phyloP scores from a whole-genome alignment of 768 basidiomycete species.

The Rhodotorula taiwanensis region DNA sequence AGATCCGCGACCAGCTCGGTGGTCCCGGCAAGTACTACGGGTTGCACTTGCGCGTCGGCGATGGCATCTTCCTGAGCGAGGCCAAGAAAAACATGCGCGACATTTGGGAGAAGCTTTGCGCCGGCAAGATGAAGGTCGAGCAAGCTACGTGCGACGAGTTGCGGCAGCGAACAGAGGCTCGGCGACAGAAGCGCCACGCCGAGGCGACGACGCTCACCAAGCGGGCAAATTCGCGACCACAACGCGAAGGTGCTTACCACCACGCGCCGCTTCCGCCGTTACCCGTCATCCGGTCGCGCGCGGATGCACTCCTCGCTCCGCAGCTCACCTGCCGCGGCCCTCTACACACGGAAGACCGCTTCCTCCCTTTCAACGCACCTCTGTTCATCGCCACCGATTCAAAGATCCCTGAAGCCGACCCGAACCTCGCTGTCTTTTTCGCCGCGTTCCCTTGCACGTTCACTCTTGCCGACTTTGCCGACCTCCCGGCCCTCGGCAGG shows the following conservation, averaged over 20 bases:
- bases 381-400: conserved; percentile 64
- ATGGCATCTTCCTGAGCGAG: conserved; percentile 56
- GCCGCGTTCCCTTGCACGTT: conserved; percentile 61
- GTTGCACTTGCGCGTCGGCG: conserved; percentile 63
- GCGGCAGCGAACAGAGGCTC: conserved; percentile 33
- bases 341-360: conserved; percentile 45
- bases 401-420: conserved; percentile 46
- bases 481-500: conserved; percentile 30
- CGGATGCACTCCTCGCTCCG: conserved; percentile 42
- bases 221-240: conserved; percentile 34
- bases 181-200: conserved; percentile 19
- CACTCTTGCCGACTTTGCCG: conserved; percentile 53
- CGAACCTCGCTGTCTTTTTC: conserved; percentile 50
- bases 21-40: conserved; percentile 52
- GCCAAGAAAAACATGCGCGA: conserved; percentile 49
- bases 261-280: conserved; percentile 40
- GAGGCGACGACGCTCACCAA: conserved; percentile 10
- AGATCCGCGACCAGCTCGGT: conserved; percentile 50
- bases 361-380: conserved; percentile 53
- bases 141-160: conserved; percentile 44
- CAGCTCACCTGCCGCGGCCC: conserved; percentile 48
- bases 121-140: conserved; percentile 50
- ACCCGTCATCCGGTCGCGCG: conserved; percentile 37
- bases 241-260: conserved; percentile 31
- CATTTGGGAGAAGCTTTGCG: conserved; percentile 58